Evolutionary conservation across 1,284 basidiomycete genomes (phyloP).

Genomic region (Cutaneotrichosporon sp.): DNA sequence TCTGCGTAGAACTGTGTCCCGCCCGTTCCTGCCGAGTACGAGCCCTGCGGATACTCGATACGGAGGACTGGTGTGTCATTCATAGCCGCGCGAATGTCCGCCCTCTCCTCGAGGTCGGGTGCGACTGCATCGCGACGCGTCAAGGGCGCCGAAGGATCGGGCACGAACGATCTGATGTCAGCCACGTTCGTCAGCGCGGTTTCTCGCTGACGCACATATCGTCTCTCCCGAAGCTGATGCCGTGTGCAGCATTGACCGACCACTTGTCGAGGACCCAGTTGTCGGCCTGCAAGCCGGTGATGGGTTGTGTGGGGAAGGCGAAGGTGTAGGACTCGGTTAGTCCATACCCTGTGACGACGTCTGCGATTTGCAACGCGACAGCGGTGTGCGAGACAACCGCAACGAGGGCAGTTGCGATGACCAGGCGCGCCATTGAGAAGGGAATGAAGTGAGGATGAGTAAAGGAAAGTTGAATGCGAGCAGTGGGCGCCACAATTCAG

Average conservation of each 20-base stretch:
- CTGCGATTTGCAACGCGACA: constrained; percentile 10
- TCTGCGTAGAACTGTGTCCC: constrained; percentile 53
- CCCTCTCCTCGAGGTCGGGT: constrained; percentile 18
- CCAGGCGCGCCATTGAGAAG: constrained; percentile 8
- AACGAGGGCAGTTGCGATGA: constrained; percentile 17
- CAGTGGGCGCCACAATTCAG: background rate
- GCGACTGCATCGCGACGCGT: background rate
- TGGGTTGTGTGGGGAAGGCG: constrained; percentile 30
- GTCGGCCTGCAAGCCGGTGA: constrained; percentile 29
- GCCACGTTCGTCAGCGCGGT: background rate
- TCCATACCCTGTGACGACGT: constrained; percentile 18
- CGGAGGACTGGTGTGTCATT: constrained; percentile 38
- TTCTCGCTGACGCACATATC: constrained; percentile 32
- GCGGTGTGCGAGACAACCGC: background rate
- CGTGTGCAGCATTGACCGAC: constrained; percentile 30
- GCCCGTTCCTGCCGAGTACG: constrained; percentile 48
- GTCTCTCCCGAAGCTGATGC: constrained; percentile 35
- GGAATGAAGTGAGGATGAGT: background rate
- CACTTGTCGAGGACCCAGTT: constrained; percentile 46
- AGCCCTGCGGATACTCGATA: constrained; percentile 49
- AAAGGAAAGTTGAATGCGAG: background rate
- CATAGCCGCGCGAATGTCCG: constrained; percentile 23
- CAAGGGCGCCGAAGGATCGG: constrained; percentile 27
- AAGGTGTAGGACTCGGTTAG: constrained; percentile 35
- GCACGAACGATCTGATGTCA: constrained; percentile 32